phyloP scores from a whole-genome alignment of 139 green algal species.

The Chlamydomonas sp. region DNA sequence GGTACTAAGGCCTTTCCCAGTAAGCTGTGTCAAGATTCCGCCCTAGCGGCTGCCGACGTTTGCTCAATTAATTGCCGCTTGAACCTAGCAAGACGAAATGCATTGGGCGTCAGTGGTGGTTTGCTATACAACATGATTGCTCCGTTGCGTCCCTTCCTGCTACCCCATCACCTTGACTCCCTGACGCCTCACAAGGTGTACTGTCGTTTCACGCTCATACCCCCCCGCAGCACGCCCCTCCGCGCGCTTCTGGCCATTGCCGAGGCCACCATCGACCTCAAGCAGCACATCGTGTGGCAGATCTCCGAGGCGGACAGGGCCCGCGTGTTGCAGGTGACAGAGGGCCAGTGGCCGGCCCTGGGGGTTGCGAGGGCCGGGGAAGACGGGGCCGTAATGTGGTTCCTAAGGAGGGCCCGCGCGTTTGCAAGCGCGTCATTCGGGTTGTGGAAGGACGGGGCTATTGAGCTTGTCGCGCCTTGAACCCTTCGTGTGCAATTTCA shows the following conservation, averaged over 20 bases:
- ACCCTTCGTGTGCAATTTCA: no score
- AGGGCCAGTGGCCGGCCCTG: not conserved
- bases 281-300: constrained; percentile 38
- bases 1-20: not conserved
- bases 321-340: constrained; percentile 1
- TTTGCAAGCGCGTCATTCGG: no score
- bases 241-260: constrained; percentile 22
- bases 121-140: not conserved
- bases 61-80: not conserved
- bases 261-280: constrained; percentile 26
- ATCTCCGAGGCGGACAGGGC: constrained; percentile 1
- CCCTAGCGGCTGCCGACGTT: not conserved
- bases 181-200: not conserved
- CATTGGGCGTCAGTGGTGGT: not conserved
- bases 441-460: no score
- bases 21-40: not conserved
- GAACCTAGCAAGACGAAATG: no score
- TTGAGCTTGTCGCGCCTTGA: no score
- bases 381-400: no score
- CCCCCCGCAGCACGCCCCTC: constrained; percentile 3
- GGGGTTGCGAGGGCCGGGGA: no score
- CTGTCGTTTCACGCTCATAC: not conserved
- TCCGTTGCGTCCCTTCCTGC: no score
- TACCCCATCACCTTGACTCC: not conserved
- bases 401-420: no score